Base-by-base conservation (phyloP, 768 basidiomycete species). In the Leccinum disarticulatum region DNA sequence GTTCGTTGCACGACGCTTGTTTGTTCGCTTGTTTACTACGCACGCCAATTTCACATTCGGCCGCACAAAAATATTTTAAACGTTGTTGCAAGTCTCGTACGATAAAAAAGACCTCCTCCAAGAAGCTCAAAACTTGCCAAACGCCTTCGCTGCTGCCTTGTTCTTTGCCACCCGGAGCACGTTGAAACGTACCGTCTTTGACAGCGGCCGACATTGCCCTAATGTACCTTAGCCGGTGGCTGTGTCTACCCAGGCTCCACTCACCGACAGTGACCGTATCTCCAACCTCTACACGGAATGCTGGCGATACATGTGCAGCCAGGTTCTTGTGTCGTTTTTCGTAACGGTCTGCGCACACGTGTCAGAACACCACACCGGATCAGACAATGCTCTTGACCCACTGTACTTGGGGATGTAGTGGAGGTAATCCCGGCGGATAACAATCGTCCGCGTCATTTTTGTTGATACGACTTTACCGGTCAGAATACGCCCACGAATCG, bases 111-210 rank as follows among this genome's bases (percentile, higher is more conserved):
- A 35, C 36, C 1, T 53, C 10, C 22, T 52, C 54, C 53, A 55
- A 25, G 50, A 55, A 25, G 50, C 69, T 78, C 77, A 94, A 82
- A 98, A 98, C 87, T 98, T 98, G 80, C 86, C 85, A 81, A 98
- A 98, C 54, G 90, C 81, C 83, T 96, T 97, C 60, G 86, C 77
- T 35, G 93, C 74, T 11, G 93, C 93, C 86, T 95, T 95, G 87
- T 79, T 95, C 87, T 90, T 93, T 65, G 87, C 76, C 76, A 99
- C 96, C 70, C 95, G 90, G 74, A 98, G 78, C 60, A 99, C 97
- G 79, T 99, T 99, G 89, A 99, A 99, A 54, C 97, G 92, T 71
- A 98, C 93, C 35, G 96, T 98, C 80, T 99, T 99, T 62, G 97
- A 98, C 70, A 98, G 79, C 68, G 97, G 97, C 74, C 97, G 90